Evolutionary conservation across 164 flowering plant genomes (phyloP), one percentile per base, ranked within the genome.

Genomic region (Paratinospora sagittata): DNA sequence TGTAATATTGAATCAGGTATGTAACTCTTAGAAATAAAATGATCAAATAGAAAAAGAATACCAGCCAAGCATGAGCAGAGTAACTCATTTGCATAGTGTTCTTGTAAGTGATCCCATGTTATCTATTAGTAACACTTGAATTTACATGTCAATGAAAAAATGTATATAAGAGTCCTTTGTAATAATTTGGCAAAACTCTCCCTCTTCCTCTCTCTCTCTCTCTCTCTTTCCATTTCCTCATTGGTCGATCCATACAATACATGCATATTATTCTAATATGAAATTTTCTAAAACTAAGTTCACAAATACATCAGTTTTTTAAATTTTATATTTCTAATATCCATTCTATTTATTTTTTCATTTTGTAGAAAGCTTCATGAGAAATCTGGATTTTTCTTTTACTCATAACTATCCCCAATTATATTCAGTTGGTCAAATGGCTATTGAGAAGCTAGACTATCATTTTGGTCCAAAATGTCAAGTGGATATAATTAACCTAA

Each of bases 31-130:
- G 52, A 21, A 27, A 47, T 8, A 16, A 27, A 26, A 47, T 17
- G 24, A 23, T 16, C 81, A 66, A 81, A 82, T 8, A 86, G 83
- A 82, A 89, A 89, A 77, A 73, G 78, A 5, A 55, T 16, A 55
- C 8, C 61, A 55, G 0, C 24, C 61, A 55, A 55, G 6, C 47
- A 43, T 43, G 13, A 43, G 47, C 47, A 43, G 47, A 43, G 14
- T 9, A 3, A 43, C 47, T 43, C 47, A 3, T 12, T 43, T 12
- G 14, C 47, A 55, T 8, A 6, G 24, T 55, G 21, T 19, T 55
- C 61, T 5, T 55, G 61, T 5, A 8, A 55, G 24, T 21, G 11
- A 55, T 17, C 26, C 61, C 61, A 47, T 47, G 19, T 47, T 47
- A 47, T 14, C 8, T 10, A 47, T 47, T 19, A 11, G 14, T 10